Evolutionary conservation across 2,329 filamentous ascomycete genomes (phyloP).

Genomic region (Cryphonectria radicalis): DNA sequence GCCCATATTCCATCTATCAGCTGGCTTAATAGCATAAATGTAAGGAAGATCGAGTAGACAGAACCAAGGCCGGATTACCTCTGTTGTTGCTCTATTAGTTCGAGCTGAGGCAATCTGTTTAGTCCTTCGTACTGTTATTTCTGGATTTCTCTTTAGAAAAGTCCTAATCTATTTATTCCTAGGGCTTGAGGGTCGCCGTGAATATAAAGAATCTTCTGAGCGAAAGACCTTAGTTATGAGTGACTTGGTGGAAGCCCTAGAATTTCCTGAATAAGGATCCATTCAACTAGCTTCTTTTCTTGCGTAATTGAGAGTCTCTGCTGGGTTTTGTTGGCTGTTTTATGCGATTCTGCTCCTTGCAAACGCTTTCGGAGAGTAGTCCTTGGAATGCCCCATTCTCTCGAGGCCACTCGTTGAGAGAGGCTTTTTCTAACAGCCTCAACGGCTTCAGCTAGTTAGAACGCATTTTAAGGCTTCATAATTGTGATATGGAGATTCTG

Average conservation of each 20-base stretch:
- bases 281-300: not conserved
- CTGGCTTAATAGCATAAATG: not conserved
- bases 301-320: not conserved
- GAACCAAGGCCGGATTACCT: not conserved
- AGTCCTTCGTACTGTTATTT: not conserved
- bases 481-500: not conserved
- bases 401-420: not conserved
- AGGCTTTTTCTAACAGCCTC: not conserved
- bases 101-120: not conserved
- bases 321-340: not conserved
- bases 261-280: not conserved
- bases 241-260: not conserved
- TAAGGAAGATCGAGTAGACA: not conserved
- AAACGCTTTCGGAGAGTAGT: not conserved
- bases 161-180: not conserved
- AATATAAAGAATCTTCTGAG: not conserved
- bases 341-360: not conserved
- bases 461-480: not conserved
- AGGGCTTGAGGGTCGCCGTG: not conserved
- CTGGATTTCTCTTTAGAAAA: slow-evolving; percentile 1
- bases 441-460: not conserved
- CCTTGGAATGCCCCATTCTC: not conserved
- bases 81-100: not conserved
- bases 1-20: slow-evolving; percentile 6
- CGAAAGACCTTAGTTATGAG: not conserved